phyloP scores from a whole-genome alignment of 2,329 filamentous ascomycete species.

The Ophiostoma ulmi region DNA sequence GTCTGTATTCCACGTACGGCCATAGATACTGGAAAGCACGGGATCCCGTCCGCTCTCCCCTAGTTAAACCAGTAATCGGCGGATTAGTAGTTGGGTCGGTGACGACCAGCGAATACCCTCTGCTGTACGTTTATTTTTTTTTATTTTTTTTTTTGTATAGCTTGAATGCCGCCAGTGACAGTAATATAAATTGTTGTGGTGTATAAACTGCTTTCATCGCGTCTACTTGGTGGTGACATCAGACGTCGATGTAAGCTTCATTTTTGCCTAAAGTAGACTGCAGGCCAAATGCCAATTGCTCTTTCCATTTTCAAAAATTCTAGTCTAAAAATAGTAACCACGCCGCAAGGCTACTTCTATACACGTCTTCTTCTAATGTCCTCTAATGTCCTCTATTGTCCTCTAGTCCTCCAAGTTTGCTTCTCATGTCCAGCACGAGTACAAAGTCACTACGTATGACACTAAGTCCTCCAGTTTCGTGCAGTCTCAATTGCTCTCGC shows the following conservation, averaged over 20 bases:
- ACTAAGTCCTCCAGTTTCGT: background rate
- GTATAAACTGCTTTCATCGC: too few relatives aligned
- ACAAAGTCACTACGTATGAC: background rate
- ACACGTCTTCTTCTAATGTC: background rate
- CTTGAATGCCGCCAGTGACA: background rate
- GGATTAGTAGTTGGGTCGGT: slow-evolving; percentile 8
- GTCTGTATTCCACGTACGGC: background rate
- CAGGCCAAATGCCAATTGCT: background rate
- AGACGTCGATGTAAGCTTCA: background rate
- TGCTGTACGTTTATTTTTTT: slow-evolving; percentile 2
- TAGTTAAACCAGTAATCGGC: slow-evolving; percentile 3
- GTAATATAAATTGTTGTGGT: background rate
- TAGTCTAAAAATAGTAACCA: background rate
- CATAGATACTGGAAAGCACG: slow-evolving; percentile 7
- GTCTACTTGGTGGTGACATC: too few relatives aligned
- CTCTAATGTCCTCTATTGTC: too few relatives aligned
- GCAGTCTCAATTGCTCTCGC: background rate
- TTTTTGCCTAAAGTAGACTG: background rate
- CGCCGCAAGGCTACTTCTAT: background rate
- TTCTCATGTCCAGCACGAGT: background rate
- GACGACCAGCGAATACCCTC: slow-evolving; percentile 7
- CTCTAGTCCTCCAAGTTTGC: background rate
- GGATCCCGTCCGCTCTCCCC: slow-evolving; percentile 6
- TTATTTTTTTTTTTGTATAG: background rate
- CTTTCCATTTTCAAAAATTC: background rate